A percentile compares a stretch with the other conserved stretches of the same genome.
Conservation (phyloP, 2,329 filamentous ascomycete genomes). For the Thermoascus crustaceus region DNA sequence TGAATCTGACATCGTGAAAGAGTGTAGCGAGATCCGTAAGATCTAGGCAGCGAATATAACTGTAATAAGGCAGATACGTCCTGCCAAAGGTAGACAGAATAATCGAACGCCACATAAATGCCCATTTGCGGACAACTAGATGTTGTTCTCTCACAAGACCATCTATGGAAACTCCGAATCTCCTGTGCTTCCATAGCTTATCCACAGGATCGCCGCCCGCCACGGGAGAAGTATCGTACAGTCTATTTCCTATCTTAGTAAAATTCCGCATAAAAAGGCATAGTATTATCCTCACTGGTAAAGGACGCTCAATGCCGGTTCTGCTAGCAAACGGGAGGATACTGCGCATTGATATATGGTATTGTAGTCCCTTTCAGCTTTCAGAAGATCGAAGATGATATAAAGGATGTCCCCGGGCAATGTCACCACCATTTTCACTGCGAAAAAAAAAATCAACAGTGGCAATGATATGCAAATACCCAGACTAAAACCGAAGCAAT, state of each 20-base stretch:
- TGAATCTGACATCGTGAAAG: constrained; percentile 52
- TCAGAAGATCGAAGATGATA: constrained; percentile 19
- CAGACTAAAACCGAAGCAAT: neutral
- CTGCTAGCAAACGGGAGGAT: constrained; percentile 15
- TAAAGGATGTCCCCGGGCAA: constrained; percentile 19
- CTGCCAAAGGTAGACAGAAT: constrained; percentile 54
- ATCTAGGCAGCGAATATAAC: constrained; percentile 57
- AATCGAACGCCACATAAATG: constrained; percentile 60
- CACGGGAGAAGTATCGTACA: constrained; percentile 41
- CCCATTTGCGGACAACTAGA: constrained; percentile 48
- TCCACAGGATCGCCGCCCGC: constrained; percentile 37
- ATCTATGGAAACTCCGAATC: constrained; percentile 9
- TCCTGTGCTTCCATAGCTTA: constrained; percentile 32
- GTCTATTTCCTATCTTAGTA: constrained; percentile 23
- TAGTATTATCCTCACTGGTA: constrained; percentile 16
- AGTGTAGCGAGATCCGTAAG: constrained; percentile 54
- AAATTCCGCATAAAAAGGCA: constrained; percentile 2
- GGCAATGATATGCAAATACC: neutral
- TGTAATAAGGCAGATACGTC: constrained; percentile 61
- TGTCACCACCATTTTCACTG: constrained; percentile 11
- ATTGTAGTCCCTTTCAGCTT: constrained; percentile 18
- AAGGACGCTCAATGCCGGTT: constrained; percentile 15
- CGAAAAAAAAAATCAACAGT: neutral
- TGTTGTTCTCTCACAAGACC: constrained; percentile 36
- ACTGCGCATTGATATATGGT: constrained; percentile 21